Base-by-base conservation (phyloP, 2,329 filamentous ascomycete genomes). In the Penicillium capsulatum region DNA sequence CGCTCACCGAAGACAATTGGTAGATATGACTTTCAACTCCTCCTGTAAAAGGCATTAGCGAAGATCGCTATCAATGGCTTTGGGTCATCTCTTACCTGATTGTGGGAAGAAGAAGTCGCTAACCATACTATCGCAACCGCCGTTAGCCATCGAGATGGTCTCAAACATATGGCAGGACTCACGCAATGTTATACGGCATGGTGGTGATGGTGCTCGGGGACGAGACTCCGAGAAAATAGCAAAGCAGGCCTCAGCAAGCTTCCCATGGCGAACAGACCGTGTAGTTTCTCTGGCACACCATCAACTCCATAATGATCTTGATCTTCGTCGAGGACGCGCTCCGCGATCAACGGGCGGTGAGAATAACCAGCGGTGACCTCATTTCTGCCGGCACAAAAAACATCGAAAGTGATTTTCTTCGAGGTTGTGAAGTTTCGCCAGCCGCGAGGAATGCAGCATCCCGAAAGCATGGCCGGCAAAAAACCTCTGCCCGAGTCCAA, bases 41-140 rank as follows among this genome's bases (percentile, higher is more conserved):
- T 61, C 92, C 77, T 76, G 31, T 3, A 34, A 26, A 35, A 11
- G 27, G 57, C 17, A 61, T 52, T 7, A 34, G 19, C 1, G 34
- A 14, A 5, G 1, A 7, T n/a, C 5, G 10, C 11, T 17, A 14
- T n/a, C 27, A 31, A 16, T 24, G 17, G 2, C 9, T 14, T 29
- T 16, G 24, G 10, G 16, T 7, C n/a, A 13, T 6, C 14, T 38
- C 66, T 37, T 62, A 74, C 74, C 90, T 36, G 92, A 91, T 60
- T 97, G 91, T 10, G 92, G 92, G 63, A 94, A 98, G 81, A 98
- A 98, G 77, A 94, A 96, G 74, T 98, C 92, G 77, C 91, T 90
- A 65, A 96, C 86, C 92, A 98, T 98, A 44, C 78, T 81, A 51
- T 11, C 5, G 10, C 26, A 28, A 28, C 10, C 9, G 26, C 7